Evolutionary conservation across 73 alveolate species (phyloP), one percentile per base, ranked within the genome.

Genomic region (Stentor coeruleus): DNA sequence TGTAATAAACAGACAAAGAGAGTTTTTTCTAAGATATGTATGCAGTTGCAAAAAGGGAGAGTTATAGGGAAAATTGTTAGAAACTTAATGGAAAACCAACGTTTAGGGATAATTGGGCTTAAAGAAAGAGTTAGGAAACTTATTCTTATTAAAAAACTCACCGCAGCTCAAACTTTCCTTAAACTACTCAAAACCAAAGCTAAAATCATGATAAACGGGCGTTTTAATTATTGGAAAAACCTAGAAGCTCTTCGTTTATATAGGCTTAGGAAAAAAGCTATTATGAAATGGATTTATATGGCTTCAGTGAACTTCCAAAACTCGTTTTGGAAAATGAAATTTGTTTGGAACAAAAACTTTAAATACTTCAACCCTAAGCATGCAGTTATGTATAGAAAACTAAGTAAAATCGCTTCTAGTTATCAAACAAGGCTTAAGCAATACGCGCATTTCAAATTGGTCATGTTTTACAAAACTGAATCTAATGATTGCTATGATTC

Each of bases 201-300:
- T 20, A 66, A 66, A 66, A 66, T 66, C 42, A 66, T 66, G 79
- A 20, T 66, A 31, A 66, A 31, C n/a, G 79, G 79, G 33, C n/a
- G 79, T 28, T 31, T 66, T 66, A 33, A 31, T 26, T 20, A 20
- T 11, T 66, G 79, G 79, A 20, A 20, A 33, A 20, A 66, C 2
- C 26, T 20, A 1, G 79, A 66, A 66, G 37, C n/a, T 37, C n/a
- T 66, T 26, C n/a, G 79, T 1, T 28, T 66, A 28, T 66, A 20
- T 26, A 20, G 79, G 1, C 41, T 66, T 20, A 66, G 33, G 79
- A 66, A 66, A 31, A 66, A 66, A 33, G n/a, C 20, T 33, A 0
- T 66, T 0, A 20, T 66, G 37, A 66, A 31, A 26, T 20, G n/a
- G 79, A 66, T 66, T 40, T 20, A 66, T 33, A 20, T 66, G 41